These are phyloP conservation scores for Ophiobolus disseminans DNA, from an alignment of 2,329 filamentous ascomycete genomes.

Conservation along the genomic window DNA sequence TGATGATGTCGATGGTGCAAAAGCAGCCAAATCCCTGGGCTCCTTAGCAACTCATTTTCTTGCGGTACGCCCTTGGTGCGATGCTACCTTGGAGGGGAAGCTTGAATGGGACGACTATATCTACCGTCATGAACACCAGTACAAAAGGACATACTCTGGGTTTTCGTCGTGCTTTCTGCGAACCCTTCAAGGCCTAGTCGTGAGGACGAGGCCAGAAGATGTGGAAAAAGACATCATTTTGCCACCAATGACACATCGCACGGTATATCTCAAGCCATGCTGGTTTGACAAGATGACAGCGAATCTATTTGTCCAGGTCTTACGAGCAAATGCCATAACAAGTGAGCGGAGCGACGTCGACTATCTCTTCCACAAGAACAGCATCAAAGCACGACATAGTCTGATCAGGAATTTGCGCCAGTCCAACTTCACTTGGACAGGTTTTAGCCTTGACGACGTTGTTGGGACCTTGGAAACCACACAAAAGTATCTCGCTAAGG, in stretches of 20 bases:
- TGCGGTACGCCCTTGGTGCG: constrained; percentile 79
- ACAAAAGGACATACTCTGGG: constrained; percentile 62
- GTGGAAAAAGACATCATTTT: constrained; percentile 69
- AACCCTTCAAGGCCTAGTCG: constrained; percentile 78
- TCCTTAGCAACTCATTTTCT: constrained; percentile 74
- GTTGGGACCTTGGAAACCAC: constrained; percentile 69
- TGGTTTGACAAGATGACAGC: constrained; percentile 83
- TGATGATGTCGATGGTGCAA: constrained; percentile 43
- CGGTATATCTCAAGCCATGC: constrained; percentile 78
- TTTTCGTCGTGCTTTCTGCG: constrained; percentile 67
- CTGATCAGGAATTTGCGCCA: constrained; percentile 82
- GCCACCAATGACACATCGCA: constrained; percentile 74
- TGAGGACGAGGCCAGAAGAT: constrained; percentile 79
- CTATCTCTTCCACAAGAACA: constrained; percentile 85
- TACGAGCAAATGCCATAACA: constrained; percentile 86
- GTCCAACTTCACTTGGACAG: constrained; percentile 85
- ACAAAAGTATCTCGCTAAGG: constrained; percentile 69
- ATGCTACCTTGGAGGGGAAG: constrained; percentile 64
- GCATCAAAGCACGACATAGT: constrained; percentile 69
- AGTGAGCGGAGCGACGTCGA: constrained; percentile 84
- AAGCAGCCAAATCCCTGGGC: constrained; percentile 66
- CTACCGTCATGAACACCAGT: constrained; percentile 56
- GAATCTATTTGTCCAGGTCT: constrained; percentile 83
- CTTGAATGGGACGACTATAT: constrained; percentile 79
- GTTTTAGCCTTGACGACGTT: constrained; percentile 71